These are phyloP conservation scores for Eudorina sp. DNA, from an alignment of 139 green algal genomes.

Conservation along the genomic window DNA sequence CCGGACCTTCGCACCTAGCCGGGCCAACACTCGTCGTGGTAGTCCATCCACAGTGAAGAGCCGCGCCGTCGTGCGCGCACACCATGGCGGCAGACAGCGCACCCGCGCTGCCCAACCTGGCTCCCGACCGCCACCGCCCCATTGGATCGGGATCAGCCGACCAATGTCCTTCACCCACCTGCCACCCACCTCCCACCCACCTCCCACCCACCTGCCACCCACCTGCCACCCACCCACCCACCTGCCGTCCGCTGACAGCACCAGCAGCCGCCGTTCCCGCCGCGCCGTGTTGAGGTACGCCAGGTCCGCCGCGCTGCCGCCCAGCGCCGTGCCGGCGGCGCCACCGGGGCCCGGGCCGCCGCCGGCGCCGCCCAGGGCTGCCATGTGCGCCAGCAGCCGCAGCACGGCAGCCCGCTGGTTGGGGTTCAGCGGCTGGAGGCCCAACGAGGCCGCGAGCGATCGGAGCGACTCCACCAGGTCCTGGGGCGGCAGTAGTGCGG, in stretches of 20 bases:
- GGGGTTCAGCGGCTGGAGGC: conserved; percentile 58
- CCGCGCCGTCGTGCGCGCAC: no score
- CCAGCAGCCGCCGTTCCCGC: conserved; percentile 40
- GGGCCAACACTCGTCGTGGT: no score
- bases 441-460: conserved; percentile 8
- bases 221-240: not conserved
- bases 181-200: no score
- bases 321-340: not conserved
- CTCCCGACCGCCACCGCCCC: no score
- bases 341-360: not conserved
- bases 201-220: not conserved
- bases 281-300: conserved; percentile 26
- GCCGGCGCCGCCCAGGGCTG: not conserved
- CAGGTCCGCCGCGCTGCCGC: conserved; percentile 35
- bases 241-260: conserved; percentile 53
- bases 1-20: no score
- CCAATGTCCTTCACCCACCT: no score
- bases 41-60: no score
- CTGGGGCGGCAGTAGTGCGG: not conserved
- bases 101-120: no score
- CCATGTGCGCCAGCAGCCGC: conserved; percentile 60
- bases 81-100: no score
- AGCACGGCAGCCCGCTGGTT: conserved; percentile 71
- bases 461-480: conserved; percentile 52
- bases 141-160: no score